Conservation (phyloP, 2,329 filamentous ascomycete genomes). For the Penicillium psychrosexuale region DNA sequence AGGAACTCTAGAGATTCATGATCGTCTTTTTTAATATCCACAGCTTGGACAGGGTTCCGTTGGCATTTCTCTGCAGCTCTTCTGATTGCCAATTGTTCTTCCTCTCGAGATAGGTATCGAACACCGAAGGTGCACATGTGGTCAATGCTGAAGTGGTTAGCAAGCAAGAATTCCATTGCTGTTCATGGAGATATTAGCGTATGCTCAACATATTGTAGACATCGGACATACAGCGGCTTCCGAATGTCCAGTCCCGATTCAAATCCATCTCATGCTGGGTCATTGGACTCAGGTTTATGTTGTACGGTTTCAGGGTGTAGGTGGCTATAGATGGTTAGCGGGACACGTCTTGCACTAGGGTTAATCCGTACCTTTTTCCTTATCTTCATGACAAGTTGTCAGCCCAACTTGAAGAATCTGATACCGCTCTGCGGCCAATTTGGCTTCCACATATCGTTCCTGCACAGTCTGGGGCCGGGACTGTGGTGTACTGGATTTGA, state of each 20-base stretch:
- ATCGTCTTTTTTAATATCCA: conserved; percentile 54
- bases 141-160: conserved; percentile 58
- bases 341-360: conserved; percentile 36
- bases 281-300: conserved; percentile 60
- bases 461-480: conserved; percentile 53
- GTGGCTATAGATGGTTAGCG: conserved; percentile 32
- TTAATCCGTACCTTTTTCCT: conserved; percentile 29
- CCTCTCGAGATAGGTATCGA: conserved; percentile 60
- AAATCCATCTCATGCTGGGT: conserved; percentile 53
- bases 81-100: conserved; percentile 50
- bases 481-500: conserved; percentile 37
- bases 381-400: conserved; percentile 60
- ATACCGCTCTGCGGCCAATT: conserved; percentile 59
- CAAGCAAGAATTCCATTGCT: conserved; percentile 61
- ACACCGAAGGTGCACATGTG: conserved; percentile 56
- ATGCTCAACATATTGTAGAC: neutral
- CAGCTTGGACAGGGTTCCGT: conserved; percentile 30
- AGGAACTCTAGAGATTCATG: conserved; percentile 53
- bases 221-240: conserved; percentile 49
- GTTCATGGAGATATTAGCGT: conserved; percentile 9
- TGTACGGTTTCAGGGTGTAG: conserved; percentile 63
- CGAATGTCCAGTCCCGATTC: conserved; percentile 59
- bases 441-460: conserved; percentile 60
- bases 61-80: conserved; percentile 45
- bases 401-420: conserved; percentile 66